Evolutionary conservation across 805 yeast species (phyloP).

Genomic region (Tanozyma kutaoensis): DNA sequence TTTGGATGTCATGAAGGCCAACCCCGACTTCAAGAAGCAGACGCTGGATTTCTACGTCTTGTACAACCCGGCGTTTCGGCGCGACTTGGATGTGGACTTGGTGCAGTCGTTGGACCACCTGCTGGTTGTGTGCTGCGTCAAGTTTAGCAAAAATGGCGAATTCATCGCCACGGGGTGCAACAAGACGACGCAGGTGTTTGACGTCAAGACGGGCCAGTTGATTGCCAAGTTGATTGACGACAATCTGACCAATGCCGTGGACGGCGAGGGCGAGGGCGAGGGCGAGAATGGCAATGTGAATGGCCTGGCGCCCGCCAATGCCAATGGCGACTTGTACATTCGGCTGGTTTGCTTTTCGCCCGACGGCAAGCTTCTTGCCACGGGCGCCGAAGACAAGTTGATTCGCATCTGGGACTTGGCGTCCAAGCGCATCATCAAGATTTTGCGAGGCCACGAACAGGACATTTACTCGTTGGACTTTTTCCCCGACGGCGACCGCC

Average conservation of each 20-base stretch:
- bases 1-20: constrained; percentile 65
- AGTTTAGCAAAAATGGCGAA: constrained; percentile 85
- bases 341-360: constrained; percentile 95
- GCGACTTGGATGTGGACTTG: constrained; percentile 67
- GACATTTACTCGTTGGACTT: constrained; percentile 93
- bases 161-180: constrained; percentile 95
- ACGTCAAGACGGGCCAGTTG: constrained; percentile 82
- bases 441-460: constrained; percentile 90
- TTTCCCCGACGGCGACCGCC: constrained; percentile 85
- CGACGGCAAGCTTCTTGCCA: constrained; percentile 81
- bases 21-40: constrained; percentile 68
- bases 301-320: constrained; percentile 35
- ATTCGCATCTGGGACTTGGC: constrained; percentile 95
- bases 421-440: constrained; percentile 71
- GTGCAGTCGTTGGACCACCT: constrained; percentile 86
- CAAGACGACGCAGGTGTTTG: constrained; percentile 87
- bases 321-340: constrained; percentile 77
- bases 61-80: constrained; percentile 70
- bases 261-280: constrained; percentile 4
- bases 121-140: constrained; percentile 93
- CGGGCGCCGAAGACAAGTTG: constrained; percentile 84
- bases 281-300: constrained; percentile 18
- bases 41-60: constrained; percentile 77
- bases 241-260: constrained; percentile 15
- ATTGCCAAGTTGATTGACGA: constrained; percentile 83